phyloP scores from a whole-genome alignment of 768 basidiomycete species.

The Rubroboletus pulcherrimus region DNA sequence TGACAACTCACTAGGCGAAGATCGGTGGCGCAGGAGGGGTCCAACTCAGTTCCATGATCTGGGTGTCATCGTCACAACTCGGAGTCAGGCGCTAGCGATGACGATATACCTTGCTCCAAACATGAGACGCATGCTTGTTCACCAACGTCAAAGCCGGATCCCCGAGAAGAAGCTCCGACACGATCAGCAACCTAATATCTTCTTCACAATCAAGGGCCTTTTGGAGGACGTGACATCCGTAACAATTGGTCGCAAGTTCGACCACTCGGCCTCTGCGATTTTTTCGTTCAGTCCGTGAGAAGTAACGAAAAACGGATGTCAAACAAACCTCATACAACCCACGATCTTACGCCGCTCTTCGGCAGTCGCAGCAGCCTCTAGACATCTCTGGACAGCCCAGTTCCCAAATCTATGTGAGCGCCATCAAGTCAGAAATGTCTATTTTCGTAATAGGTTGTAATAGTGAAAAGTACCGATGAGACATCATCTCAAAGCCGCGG shows the following conservation, averaged over 20 bases:
- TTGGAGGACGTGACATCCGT: constrained; percentile 85
- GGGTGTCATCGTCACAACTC: constrained; percentile 4
- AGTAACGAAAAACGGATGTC: neutral
- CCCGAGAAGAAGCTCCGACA: constrained; percentile 77
- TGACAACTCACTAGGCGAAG: constrained; percentile 66
- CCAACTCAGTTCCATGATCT: constrained; percentile 93
- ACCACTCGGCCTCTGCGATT: constrained; percentile 68
- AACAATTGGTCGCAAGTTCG: constrained; percentile 84
- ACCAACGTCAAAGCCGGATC: constrained; percentile 85
- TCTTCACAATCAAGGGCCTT: constrained; percentile 91
- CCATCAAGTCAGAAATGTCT: constrained; percentile 1
- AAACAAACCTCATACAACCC: constrained; percentile 72
- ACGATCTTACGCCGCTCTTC: constrained; percentile 82
- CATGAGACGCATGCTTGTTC: constrained; percentile 88
- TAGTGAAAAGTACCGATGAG: constrained; percentile 53
- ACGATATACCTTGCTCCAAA: constrained; percentile 76
- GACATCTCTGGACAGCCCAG: constrained; percentile 86
- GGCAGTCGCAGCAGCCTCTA: constrained; percentile 71
- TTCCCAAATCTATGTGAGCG: constrained; percentile 69
- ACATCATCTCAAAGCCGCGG: constrained; percentile 90
- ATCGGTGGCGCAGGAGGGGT: constrained; percentile 84
- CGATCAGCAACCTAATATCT: constrained; percentile 77
- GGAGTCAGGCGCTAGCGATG: neutral
- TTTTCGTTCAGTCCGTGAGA: constrained; percentile 7
- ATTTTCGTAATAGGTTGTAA: neutral